Evolutionary conservation across 139 green algal genomes (phyloP).

Genomic region (Tetradesmus obliquus): DNA sequence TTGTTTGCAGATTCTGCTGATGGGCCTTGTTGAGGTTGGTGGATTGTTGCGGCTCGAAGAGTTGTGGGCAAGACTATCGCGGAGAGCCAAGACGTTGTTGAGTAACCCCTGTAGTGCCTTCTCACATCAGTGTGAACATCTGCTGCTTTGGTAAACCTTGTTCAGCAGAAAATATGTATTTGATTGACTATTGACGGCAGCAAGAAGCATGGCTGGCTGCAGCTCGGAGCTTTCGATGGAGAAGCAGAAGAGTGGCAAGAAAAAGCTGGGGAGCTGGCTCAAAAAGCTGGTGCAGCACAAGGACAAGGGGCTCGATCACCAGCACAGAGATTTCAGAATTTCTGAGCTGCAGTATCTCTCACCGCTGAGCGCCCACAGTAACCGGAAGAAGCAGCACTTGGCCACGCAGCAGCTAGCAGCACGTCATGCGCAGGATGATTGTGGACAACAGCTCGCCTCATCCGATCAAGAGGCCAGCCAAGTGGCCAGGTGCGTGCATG

Average conservation of each 20-base stretch:
- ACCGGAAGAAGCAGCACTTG: background rate
- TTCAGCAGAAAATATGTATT: background rate
- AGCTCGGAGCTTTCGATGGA: background rate
- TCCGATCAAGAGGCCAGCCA: background rate
- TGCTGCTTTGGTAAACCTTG: background rate
- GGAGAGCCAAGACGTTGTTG: background rate
- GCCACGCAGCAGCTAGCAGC: background rate
- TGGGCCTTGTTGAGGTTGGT: no score
- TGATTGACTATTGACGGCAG: no score
- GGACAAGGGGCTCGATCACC: no score
- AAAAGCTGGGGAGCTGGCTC: background rate
- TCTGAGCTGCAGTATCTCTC: background rate
- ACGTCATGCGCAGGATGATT: background rate
- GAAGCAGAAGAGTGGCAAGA: background rate
- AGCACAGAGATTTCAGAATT: background rate
- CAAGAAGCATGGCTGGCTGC: background rate
- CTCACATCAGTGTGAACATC: background rate
- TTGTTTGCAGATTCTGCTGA: no score
- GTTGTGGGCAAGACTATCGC: background rate
- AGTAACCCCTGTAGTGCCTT: conserved; percentile 1
- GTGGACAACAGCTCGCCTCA: background rate
- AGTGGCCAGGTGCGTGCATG: background rate
- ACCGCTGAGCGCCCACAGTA: background rate
- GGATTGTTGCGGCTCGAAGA: no score
- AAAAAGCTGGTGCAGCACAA: background rate